Base-by-base conservation (phyloP, 208 protist genomes). In the Leishmania aethiopica region DNA sequence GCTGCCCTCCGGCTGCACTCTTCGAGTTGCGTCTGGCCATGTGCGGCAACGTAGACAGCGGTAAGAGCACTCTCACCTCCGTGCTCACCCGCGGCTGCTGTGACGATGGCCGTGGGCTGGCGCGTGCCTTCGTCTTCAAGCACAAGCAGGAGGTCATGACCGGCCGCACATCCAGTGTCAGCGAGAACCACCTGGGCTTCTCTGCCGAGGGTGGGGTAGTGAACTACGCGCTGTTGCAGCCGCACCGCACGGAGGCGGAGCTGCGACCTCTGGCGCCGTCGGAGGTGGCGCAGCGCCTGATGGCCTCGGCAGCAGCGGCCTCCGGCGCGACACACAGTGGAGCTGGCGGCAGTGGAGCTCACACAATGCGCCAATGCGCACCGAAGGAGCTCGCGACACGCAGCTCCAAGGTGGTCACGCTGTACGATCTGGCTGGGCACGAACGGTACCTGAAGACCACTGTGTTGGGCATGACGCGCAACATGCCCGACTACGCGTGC, bases 391-490 rank as follows among this genome's bases (percentile, higher is more conserved):
- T 99, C 32, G 86, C 89, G 51, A 83, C 90, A 32, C 80, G 87
- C 25, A 97, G 91, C 74, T 90, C 95, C 5, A 99, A 99, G 84
- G 94, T 99, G 32, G 81, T 99, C 25, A 99, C 96, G 15, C 94
- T 99, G 51, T 98, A 99, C 73, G 99, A 99, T 88, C 89, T 99
- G 5, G 99, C 99, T 2, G 99, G 99, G 4, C 99, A 99, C 81
- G 98, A 99, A 84, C 92, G 93, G 59, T 99, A 99, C 85, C 91
- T 99, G 35, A 99, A 99, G 86, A 99, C 99, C 5, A 99, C 99
- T 1, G 93, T 99, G 45, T 94, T 95, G 53, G 99, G 99, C 22
- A 98, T 99, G 93, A 99, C 98, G n/a, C 96, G 98, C 55, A 96
- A 94, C 80, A 86, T 93, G 72, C 98, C 98, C 0, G 98, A 99